Evolutionary conservation across 1,284 basidiomycete species (phyloP).

Genomic region (Trichosporon inkin): DNA sequence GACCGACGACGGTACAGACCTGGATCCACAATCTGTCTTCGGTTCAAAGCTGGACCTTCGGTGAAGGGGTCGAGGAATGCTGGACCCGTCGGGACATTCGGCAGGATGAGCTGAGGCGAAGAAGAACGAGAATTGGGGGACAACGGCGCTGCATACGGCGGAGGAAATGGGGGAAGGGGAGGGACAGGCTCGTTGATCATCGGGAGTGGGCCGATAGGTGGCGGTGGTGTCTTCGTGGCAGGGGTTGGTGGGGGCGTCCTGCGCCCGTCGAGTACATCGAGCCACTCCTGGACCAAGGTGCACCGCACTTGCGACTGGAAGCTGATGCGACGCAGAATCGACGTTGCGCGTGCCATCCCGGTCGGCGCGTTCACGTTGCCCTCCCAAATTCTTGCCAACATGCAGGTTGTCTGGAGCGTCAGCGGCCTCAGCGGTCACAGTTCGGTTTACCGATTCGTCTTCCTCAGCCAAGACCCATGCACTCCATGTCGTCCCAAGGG

Average conservation of each 20-base stretch:
- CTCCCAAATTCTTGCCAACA: background rate
- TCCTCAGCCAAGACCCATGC: background rate
- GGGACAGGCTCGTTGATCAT: background rate
- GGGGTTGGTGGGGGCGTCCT: background rate
- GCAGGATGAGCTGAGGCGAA: background rate
- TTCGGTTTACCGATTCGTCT: background rate
- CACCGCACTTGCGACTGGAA: background rate
- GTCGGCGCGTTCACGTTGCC: background rate
- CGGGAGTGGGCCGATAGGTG: background rate
- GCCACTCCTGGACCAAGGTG: background rate
- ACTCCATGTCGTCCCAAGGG: background rate
- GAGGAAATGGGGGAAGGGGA: background rate
- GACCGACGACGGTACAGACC: too few species aligned
- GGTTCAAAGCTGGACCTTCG: too few species aligned
- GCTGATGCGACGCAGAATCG: background rate
- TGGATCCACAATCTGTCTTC: too few species aligned
- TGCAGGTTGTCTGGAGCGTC: background rate
- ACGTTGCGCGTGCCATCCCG: background rate
- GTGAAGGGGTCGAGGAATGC: too few species aligned
- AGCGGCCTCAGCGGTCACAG: background rate
- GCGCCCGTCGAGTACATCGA: background rate
- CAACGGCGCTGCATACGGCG: background rate
- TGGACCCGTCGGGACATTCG: too few species aligned
- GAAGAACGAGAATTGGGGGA: background rate
- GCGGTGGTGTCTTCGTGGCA: background rate